Conservation (phyloP, 495 filamentous ascomycete genomes). For the Aspergillus nanangensis region DNA sequence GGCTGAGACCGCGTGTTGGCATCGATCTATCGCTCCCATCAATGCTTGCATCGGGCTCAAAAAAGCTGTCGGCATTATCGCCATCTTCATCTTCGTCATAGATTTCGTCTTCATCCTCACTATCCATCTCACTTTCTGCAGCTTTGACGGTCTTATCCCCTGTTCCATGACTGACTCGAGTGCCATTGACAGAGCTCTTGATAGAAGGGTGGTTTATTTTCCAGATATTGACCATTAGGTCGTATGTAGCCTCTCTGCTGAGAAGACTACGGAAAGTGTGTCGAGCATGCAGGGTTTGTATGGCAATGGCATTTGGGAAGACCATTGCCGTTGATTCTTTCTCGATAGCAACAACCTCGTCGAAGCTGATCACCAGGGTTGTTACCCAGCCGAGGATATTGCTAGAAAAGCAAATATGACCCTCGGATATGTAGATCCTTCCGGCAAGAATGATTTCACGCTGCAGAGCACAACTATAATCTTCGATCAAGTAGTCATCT, state of each 20-base stretch:
- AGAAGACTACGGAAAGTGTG: slow-evolving; percentile 95
- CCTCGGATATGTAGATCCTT: slow-evolving; percentile 92
- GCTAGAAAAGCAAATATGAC: slow-evolving; percentile 96
- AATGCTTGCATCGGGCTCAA: slow-evolving; percentile 56
- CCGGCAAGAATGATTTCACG: slow-evolving; percentile 94
- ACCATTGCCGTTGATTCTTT: slow-evolving; percentile 95
- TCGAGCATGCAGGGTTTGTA: slow-evolving; percentile 90
- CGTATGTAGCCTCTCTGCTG: slow-evolving; percentile 92
- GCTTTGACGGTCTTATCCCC: slow-evolving; percentile 87
- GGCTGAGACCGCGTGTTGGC: slow-evolving; percentile 49
- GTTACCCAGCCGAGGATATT: slow-evolving; percentile 99
- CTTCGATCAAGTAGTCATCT: slow-evolving; percentile 96
- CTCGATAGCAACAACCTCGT: slow-evolving; percentile 93
- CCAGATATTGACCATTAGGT: slow-evolving; percentile 96
- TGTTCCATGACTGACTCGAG: slow-evolving; percentile 70
- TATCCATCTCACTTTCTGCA: slow-evolving; percentile 57
- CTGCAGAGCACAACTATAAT: slow-evolving; percentile 95
- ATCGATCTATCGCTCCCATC: slow-evolving; percentile 55
- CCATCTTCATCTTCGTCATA: slow-evolving; percentile 73
- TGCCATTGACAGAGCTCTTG: slow-evolving; percentile 83
- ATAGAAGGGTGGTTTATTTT: slow-evolving; percentile 90
- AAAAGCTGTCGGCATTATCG: slow-evolving; percentile 53
- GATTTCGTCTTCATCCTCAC: slow-evolving; percentile 65
- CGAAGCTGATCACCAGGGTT: slow-evolving; percentile 94
- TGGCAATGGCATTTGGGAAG: slow-evolving; percentile 96